These are phyloP conservation scores for Vitis hybrid DNA, from an alignment of 177 flowering plant genomes.

Conservation along the genomic window DNA sequence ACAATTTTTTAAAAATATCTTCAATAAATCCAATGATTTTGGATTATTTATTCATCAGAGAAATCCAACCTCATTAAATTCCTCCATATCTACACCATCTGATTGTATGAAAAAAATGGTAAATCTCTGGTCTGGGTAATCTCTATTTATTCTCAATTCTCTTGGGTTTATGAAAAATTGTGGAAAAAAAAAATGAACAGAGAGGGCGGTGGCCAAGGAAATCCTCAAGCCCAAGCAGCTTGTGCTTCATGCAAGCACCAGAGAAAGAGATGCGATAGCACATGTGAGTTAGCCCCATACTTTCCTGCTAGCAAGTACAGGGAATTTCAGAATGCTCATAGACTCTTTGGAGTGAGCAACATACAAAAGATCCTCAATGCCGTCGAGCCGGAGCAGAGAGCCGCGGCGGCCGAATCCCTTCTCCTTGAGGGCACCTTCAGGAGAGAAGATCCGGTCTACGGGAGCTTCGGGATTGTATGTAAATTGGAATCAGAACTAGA, in stretches of 20 bases:
- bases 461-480: constrained; percentile 3
- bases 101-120: too few species aligned
- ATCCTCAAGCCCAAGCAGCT: background rate
- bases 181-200: too few species aligned
- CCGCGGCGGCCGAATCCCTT: constrained; percentile 3
- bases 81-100: too few species aligned
- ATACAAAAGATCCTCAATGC: background rate
- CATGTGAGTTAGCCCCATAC: constrained; percentile 3
- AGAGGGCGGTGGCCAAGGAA: background rate
- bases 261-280: background rate
- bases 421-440: constrained; percentile 10
- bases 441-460: constrained; percentile 9
- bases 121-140: too few species aligned
- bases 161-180: background rate
- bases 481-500: background rate
- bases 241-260: constrained; percentile 9
- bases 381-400: constrained; percentile 6
- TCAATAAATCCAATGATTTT: too few species aligned
- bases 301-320: constrained; percentile 4
- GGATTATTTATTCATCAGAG: too few species aligned
- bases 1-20: too few species aligned
- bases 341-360: constrained; percentile 1
- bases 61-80: too few species aligned
- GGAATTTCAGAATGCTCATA: background rate
- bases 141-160: background rate